Evolutionary conservation across 495 filamentous ascomycete species (phyloP), one percentile per base, ranked within the genome.

Genomic region (Penicillium verhagenii): DNA sequence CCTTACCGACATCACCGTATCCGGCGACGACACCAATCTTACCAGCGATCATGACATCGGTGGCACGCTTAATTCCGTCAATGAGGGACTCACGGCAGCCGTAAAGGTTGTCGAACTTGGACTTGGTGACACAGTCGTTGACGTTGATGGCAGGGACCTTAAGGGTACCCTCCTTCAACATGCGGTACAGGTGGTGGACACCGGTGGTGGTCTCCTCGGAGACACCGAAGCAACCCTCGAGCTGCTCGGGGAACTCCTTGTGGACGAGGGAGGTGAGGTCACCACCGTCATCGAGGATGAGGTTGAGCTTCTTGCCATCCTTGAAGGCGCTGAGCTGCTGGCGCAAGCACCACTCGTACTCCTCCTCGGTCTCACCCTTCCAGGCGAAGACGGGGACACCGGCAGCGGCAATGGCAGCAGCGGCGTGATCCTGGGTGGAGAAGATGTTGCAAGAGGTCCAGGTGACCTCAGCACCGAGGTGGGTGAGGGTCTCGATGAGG

Each of bases 281-380:
- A 81, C 94, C 94, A 79, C 94, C 94, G 67, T 98, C 94, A 68
- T 98, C 94, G 63, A 98, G 91, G 78, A 98, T 98, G 56, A 98
- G 79, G 85, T 98, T 98, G 60, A 98, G 86, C 76, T 85, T 86
- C 85, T 96, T 87, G 85, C 84, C 87, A 73, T 96, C 90, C 79
- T 94, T 95, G 89, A 98, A 98, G 66, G 94, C 89, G 47, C 80
- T 67, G 64, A 98, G 89, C 82, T 97, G 95, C 83, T 98, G 94
- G 81, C 97, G 94, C 67, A 98, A 79, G 75, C 94, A 98, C 94
- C 94, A 98, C 69, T 94, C 81, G 86, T 98, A 98, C 82, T 98
- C 94, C 82, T 97, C 94, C 78, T 98, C 95, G 62, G 93, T 96
- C 88, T 98, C 94, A 71, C 94, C 94, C 82, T 98, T 97, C 95